Percentiles rank a stretch among this genome's conserved stretches.
These are phyloP conservation scores for Daedaleopsis nitida DNA, from an alignment of 768 basidiomycete genomes.

Conservation along the genomic window DNA sequence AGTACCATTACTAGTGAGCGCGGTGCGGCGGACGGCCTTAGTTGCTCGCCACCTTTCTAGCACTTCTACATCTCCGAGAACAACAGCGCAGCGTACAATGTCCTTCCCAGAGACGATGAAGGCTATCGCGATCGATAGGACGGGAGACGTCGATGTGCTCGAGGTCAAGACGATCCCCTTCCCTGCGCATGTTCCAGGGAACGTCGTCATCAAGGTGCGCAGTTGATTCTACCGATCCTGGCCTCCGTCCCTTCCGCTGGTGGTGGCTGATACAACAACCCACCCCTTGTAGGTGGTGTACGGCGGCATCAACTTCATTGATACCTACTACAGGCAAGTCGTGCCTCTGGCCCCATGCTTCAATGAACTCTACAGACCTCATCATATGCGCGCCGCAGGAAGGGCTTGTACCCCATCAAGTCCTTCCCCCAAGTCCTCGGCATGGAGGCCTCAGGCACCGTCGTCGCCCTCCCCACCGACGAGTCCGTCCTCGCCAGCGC, in stretches of 20 bases:
- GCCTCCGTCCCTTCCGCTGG: background rate
- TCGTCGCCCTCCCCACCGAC: constrained; percentile 76
- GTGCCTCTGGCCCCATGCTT: background rate
- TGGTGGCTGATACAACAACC: background rate
- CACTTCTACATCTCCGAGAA: background rate
- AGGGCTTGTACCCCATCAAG: constrained; percentile 63
- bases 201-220: constrained; percentile 55
- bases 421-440: constrained; percentile 71
- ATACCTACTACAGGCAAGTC: constrained; percentile 74
- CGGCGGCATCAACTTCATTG: constrained; percentile 85
- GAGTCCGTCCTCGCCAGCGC: constrained; percentile 56
- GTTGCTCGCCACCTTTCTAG: constrained; percentile 35
- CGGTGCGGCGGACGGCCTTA: constrained; percentile 22
- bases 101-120: constrained; percentile 62
- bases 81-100: constrained; percentile 44
- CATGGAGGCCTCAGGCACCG: constrained; percentile 74
- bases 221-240: background rate
- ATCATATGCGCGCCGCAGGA: constrained; percentile 32
- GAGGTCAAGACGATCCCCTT: constrained; percentile 69
- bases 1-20: constrained; percentile 3
- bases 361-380: background rate
- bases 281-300: constrained; percentile 57
- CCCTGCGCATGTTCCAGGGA: constrained; percentile 57
- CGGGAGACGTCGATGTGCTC: constrained; percentile 78
- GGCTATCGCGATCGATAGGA: constrained; percentile 71